These are phyloP conservation scores for Fusarium sambucinum DNA, from an alignment of 2,329 filamentous ascomycete genomes.

Conservation along the genomic window DNA sequence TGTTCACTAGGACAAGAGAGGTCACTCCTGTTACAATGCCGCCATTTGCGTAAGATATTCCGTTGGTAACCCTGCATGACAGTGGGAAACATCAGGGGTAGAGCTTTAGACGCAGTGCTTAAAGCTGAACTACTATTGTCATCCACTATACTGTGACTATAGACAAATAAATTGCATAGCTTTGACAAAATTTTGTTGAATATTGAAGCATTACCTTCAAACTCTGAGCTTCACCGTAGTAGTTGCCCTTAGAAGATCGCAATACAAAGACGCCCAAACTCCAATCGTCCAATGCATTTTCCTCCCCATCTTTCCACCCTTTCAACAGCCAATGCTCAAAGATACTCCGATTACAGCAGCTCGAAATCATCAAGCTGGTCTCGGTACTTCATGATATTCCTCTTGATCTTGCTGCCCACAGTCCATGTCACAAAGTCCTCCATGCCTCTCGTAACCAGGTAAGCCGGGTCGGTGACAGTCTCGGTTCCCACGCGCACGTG, in stretches of 20 bases:
- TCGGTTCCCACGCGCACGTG: constrained; percentile 93
- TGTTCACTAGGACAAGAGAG: too few species aligned
- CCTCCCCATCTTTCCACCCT: neutral
- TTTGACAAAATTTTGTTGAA: neutral
- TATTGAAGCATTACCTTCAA: constrained; percentile 1
- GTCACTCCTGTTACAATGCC: neutral
- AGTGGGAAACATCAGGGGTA: neutral
- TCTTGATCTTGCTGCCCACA: constrained; percentile 96
- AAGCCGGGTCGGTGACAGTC: constrained; percentile 89
- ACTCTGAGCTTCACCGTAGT: neutral
- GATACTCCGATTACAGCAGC: constrained; percentile 69
- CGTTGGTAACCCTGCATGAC: neutral
- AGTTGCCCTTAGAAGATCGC: constrained; percentile 13
- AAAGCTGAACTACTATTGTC: neutral
- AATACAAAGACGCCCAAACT: constrained; percentile 40
- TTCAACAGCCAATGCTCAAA: neutral
- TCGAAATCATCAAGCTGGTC: constrained; percentile 98
- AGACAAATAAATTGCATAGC: neutral
- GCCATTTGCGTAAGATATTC: constrained; percentile 1
- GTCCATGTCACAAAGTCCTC: constrained; percentile 98
- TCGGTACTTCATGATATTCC: constrained; percentile 93
- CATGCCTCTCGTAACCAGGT: constrained; percentile 87
- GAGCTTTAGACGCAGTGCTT: neutral
- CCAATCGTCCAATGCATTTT: constrained; percentile 28
- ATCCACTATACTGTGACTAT: neutral